These are phyloP conservation scores for Tetraselmis chui DNA, from an alignment of 139 green algal genomes.

Conservation along the genomic window DNA sequence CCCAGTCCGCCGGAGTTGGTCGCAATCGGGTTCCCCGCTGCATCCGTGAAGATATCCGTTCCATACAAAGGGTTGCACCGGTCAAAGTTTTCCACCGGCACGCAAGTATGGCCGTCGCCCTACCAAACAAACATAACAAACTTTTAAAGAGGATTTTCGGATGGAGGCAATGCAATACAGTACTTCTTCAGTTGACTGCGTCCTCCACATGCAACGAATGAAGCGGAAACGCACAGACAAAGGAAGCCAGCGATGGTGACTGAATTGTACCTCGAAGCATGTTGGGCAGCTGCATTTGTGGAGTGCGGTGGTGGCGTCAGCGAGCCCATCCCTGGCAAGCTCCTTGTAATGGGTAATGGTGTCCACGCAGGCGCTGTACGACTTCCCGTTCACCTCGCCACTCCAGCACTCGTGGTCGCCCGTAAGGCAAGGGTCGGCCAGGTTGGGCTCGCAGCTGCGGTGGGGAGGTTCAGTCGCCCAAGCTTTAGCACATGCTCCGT, in stretches of 20 bases:
- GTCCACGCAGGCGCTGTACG: slow-evolving; percentile 50
- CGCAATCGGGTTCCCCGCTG: too few species aligned
- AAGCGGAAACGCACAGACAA: too few species aligned
- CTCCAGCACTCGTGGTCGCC: slow-evolving; percentile 58
- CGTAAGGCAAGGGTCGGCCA: slow-evolving; percentile 52
- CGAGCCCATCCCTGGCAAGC: slow-evolving; percentile 13
- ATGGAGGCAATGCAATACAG: too few species aligned
- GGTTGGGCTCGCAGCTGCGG: slow-evolving; percentile 50
- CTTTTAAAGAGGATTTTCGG: too few species aligned
- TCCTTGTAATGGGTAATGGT: slow-evolving; percentile 29
- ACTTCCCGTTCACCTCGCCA: not conserved
- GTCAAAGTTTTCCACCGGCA: slow-evolving; percentile 43
- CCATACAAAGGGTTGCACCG: slow-evolving; percentile 40
- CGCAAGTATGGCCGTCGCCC: slow-evolving; percentile 27
- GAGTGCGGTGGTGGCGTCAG: slow-evolving; percentile 21
- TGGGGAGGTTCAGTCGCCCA: too few species aligned
- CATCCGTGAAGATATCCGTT: slow-evolving; percentile 17
- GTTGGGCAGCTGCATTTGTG: slow-evolving; percentile 43
- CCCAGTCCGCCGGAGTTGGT: slow-evolving; percentile 22
- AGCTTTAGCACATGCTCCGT: too few species aligned
- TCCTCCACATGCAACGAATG: too few species aligned
- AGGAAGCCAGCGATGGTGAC: too few species aligned
- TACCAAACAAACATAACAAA: too few species aligned
- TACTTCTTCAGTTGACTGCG: too few species aligned
- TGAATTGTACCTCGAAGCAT: too few species aligned